A percentile compares a stretch with the other conserved stretches of the same genome.
These are phyloP conservation scores for Bothriochloa decipiens DNA, from an alignment of 176 grass and related monocot species.

Conservation along the genomic window DNA sequence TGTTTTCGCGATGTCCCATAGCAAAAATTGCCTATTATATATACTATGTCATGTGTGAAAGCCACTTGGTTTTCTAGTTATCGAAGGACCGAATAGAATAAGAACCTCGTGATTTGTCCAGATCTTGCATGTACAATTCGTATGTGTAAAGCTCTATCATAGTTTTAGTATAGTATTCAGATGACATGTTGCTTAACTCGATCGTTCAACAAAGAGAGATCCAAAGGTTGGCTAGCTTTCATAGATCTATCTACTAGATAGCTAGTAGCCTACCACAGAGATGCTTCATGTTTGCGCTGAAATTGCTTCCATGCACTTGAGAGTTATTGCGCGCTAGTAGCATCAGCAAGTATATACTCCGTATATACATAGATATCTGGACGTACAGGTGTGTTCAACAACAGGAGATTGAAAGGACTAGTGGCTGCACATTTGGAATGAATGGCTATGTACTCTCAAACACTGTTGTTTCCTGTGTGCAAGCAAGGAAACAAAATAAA, in stretches of 20 bases:
- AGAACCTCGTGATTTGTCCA: conserved; percentile 27
- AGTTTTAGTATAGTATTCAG: conserved; percentile 10
- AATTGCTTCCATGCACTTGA: conserved; percentile 30
- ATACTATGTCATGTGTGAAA: conserved; percentile 32
- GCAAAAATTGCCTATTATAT: neutral
- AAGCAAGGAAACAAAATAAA: neutral
- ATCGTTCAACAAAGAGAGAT: conserved; percentile 25
- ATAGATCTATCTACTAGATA: conserved; percentile 10
- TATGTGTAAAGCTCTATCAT: conserved; percentile 40
- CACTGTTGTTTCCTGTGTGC: conserved; percentile 13
- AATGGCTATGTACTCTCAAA: conserved; percentile 36
- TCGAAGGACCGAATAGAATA: conserved; percentile 28
- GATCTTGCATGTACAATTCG: conserved; percentile 47
- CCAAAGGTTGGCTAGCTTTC: conserved; percentile 18
- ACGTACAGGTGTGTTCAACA: conserved; percentile 23
- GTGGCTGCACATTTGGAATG: conserved; percentile 10
- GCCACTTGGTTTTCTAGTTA: conserved; percentile 17
- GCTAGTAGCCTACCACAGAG: neutral
- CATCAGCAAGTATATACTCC: neutral
- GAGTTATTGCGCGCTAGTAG: neutral
- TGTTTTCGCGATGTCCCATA: no score
- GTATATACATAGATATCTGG: neutral
- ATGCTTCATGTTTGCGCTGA: conserved; percentile 10
- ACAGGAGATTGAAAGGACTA: conserved; percentile 38
- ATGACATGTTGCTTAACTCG: conserved; percentile 28